Evolutionary conservation across 2,329 filamentous ascomycete genomes (phyloP).

Genomic region (Fusarium sp.): DNA sequence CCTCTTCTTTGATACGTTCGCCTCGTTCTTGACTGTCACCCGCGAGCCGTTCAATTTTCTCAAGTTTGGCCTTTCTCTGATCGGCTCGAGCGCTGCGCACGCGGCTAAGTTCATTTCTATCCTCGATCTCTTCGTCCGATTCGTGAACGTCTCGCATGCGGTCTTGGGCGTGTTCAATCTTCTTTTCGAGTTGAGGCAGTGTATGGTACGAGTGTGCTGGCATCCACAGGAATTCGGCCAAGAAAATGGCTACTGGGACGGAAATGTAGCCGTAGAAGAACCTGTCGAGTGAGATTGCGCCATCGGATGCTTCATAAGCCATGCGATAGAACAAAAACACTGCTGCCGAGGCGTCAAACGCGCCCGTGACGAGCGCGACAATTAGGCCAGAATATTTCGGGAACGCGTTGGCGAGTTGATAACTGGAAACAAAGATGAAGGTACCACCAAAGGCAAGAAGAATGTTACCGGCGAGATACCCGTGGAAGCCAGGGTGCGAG

Average conservation of each 20-base stretch:
- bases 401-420: constrained; percentile 86
- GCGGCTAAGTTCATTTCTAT: constrained; percentile 59
- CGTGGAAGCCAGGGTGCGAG: constrained; percentile 74
- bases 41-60: constrained; percentile 73
- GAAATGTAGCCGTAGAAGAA: constrained; percentile 58
- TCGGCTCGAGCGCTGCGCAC: constrained; percentile 58
- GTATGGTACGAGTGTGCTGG: constrained; percentile 55
- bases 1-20: constrained; percentile 66
- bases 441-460: constrained; percentile 82
- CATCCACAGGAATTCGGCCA: constrained; percentile 57
- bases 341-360: constrained; percentile 84
- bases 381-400: constrained; percentile 79
- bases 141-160: constrained; percentile 59
- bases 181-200: constrained; percentile 54
- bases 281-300: constrained; percentile 51
- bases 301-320: constrained; percentile 69
- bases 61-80: constrained; percentile 68
- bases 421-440: constrained; percentile 83
- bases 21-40: constrained; percentile 68
- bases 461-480: constrained; percentile 77
- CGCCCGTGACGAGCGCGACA: constrained; percentile 80
- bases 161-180: constrained; percentile 56
- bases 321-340: constrained; percentile 81
- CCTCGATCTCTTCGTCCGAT: constrained; percentile 66
- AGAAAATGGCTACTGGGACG: constrained; percentile 53